phyloP scores from a whole-genome alignment of 441 rosid genomes.

The Metrosideros polymorpha region DNA sequence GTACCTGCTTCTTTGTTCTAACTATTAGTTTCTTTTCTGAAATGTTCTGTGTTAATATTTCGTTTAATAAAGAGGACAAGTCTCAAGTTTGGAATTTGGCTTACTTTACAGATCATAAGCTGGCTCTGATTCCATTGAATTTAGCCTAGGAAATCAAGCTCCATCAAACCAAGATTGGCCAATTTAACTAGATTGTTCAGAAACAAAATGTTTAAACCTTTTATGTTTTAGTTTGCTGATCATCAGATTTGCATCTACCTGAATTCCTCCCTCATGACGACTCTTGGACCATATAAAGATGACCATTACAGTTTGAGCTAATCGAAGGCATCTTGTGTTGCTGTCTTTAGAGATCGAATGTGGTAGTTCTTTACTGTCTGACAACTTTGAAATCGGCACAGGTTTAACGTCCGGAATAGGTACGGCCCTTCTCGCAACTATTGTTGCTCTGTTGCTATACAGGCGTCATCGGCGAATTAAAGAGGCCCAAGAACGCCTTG shows the following conservation, averaged over 20 bases:
- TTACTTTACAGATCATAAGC: background rate
- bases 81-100: too few relatives aligned
- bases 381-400: background rate
- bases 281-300: background rate
- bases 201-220: background rate
- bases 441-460: constrained; percentile 13
- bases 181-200: background rate
- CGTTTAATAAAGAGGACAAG: background rate
- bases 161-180: background rate
- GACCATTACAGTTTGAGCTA: background rate
- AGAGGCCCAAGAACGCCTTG: constrained; percentile 21
- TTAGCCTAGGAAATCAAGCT: background rate
- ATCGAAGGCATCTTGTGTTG: background rate
- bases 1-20: background rate
- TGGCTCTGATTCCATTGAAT: background rate
- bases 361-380: background rate
- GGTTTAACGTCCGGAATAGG: constrained; percentile 31
- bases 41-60: background rate
- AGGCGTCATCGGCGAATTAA: constrained; percentile 20
- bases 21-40: background rate
- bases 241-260: background rate
- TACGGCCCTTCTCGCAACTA: constrained; percentile 1
- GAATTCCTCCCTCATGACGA: background rate
- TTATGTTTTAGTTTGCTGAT: background rate
- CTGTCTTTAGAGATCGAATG: background rate